Evolutionary conservation across 352 stramenopile species (phyloP), one percentile per base, ranked within the genome.

Genomic region (Vaucheria bursata): DNA sequence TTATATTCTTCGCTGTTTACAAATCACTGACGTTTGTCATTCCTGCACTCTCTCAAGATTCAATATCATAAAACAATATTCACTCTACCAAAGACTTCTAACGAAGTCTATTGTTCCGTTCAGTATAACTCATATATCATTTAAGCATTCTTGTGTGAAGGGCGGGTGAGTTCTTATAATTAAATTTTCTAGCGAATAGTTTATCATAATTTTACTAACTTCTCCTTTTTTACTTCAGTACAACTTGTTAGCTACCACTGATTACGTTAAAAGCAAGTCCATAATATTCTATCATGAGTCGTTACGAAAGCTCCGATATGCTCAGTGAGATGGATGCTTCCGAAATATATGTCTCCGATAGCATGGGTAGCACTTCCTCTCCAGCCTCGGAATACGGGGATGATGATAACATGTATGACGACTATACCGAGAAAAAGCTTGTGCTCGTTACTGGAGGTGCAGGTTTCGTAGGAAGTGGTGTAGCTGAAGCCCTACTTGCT

Each of bases 401-500:
- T 0, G 7, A 71, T 3, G 71, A 18, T 2, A 8, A 40, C 6
- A 0, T 53, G 36, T 75, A 40, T 40, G 38, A 70, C 35, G 34
- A 31, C 29, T 38, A 33, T 12, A 78, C 38, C 1, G 75, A 72
- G 4, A 64, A 71, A 50, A 90, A 89, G 81, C 92, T 87, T 32
- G 89, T 95, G 4, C 79, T 96, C 1, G 86, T 98, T 39, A 99
- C 94, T 0, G 95, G 95, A 31, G 95, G 90, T 32, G 92, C 94
- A 1, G 95, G 94, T 12, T 98, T 98, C 85, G 97, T 99, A 75
- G 95, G 94, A 29, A 97, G 92, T 80, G 91, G 98, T 88, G 96
- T 97, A 1, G 91, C 91, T 65, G 88, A 94, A 76, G 84, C 87
- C 36, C 86, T 97, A 36, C 87, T 97, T 1, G 84, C 86, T 0